Conservation (phyloP, 495 filamentous ascomycete genomes). For the Penicillium soppii region DNA sequence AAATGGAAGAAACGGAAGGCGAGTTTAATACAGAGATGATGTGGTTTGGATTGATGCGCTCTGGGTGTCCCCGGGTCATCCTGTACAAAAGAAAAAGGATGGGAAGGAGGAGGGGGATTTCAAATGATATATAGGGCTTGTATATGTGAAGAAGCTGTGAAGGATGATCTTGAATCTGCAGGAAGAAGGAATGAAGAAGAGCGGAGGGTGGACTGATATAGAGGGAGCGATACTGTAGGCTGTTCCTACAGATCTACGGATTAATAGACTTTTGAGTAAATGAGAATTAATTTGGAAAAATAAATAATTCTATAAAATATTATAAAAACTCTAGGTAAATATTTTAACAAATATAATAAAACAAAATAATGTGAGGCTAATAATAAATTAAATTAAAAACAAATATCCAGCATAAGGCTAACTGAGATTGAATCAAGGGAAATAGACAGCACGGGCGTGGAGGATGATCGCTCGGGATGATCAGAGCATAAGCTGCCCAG, state of each 20-base stretch:
- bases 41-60: neutral
- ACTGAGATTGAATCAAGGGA: constrained; percentile 23
- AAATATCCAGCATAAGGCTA: constrained; percentile 17
- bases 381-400: constrained; percentile 16
- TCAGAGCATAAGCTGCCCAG: constrained; percentile 27
- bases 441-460: constrained; percentile 27
- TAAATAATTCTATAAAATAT: constrained; percentile 10
- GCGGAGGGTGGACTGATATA: constrained; percentile 33
- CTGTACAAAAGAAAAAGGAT: neutral
- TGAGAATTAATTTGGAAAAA: constrained; percentile 15
- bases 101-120: neutral
- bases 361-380: constrained; percentile 1
- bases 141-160: neutral
- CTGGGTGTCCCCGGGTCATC: constrained; percentile 1
- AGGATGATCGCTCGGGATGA: constrained; percentile 32
- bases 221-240: constrained; percentile 15
- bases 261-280: constrained; percentile 25
- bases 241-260: constrained; percentile 29
- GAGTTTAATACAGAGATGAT: constrained; percentile 10
- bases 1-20: constrained; percentile 4
- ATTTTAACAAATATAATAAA: constrained; percentile 8
- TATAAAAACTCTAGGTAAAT: too few species aligned
- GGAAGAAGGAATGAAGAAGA: constrained; percentile 15
- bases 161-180: neutral
- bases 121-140: neutral